Evolutionary conservation across 148 eudicot species (phyloP), one percentile per base, ranked within the genome.

Genomic region (Heliamphora exappendiculata): DNA sequence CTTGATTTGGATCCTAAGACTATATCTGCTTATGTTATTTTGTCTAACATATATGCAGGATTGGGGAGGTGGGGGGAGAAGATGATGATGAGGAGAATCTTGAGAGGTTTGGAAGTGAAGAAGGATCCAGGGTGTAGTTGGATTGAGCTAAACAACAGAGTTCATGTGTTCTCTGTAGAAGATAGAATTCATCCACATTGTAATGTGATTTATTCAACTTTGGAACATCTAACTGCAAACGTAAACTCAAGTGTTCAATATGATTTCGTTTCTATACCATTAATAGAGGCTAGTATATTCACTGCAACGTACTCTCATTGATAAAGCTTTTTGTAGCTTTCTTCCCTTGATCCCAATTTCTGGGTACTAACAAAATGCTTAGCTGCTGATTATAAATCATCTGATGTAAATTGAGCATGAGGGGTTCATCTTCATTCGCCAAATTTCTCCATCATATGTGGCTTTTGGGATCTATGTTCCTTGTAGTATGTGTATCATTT

Each of bases 71-170:
- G 91, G 88, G 77, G 45, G 26, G 80, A 88, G 78, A 84, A 84
- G 75, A 73, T 76, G 79, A 80, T 76, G 65, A 71, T 80, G 28
- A 79, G 87, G 81, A 77, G 72, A 51, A 22, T 4, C 17, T 69
- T 87, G 78, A 78, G 55, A 33, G 76, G 79, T 16, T 70, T 67
- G 79, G 81, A 76, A 37, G 79, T 65, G 47, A 82, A 82, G 67
- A 85, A 88, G 88, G 85, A 85, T 80, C 91, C 88, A 29, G 88
- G 86, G 5, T 81, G 77, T 76, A 88, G 89, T 75, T 86, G 89
- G 91, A 84, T 88, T 75, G 86, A 88, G 64, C 67, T 86, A 10
- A 76, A 82, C 69, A 81, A 82, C 36, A 36, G 67, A 64, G 60
- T 78, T 73, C 79, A 82, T 64, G 76, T 65, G 39, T 88, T 88